Conservation (phyloP, 352 stramenopile species). For the Pythium chondricola region DNA sequence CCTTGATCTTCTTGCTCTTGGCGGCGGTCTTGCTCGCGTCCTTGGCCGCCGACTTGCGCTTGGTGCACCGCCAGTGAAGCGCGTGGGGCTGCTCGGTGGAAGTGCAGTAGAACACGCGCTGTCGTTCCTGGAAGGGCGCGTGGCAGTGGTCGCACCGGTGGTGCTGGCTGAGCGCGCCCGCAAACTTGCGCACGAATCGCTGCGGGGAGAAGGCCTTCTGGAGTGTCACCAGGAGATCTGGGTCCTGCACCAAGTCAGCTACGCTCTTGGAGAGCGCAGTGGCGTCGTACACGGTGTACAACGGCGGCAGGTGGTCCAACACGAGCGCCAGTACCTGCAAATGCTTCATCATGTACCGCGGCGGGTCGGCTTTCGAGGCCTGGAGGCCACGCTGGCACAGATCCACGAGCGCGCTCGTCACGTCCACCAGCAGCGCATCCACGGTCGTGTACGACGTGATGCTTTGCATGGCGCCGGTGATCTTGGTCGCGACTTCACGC, state of each 20-base stretch:
- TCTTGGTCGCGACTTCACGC: constrained; percentile 41
- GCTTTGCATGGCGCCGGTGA: constrained; percentile 38
- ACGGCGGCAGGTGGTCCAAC: constrained; percentile 53
- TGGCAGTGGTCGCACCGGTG: constrained; percentile 57
- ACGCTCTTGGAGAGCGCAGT: constrained; percentile 14
- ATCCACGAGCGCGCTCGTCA: constrained; percentile 37
- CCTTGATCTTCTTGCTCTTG: constrained; percentile 41
- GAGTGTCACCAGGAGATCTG: constrained; percentile 43
- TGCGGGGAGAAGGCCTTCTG: constrained; percentile 47
- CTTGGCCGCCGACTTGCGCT: constrained; percentile 32
- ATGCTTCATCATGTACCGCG: constrained; percentile 51
- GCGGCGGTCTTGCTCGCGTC: constrained; percentile 10
- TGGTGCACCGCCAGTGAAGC: constrained; percentile 79
- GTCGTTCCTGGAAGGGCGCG: constrained; percentile 65
- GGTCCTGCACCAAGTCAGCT: constrained; percentile 34
- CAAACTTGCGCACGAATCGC: constrained; percentile 48
- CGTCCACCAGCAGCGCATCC: constrained; percentile 30
- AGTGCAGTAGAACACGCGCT: constrained; percentile 75
- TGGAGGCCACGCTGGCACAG: constrained; percentile 48
- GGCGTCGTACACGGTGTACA: constrained; percentile 45
- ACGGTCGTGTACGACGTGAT: constrained; percentile 32
- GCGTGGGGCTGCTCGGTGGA: constrained; percentile 33
- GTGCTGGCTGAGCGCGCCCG: constrained; percentile 46
- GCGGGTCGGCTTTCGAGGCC: constrained; percentile 38
- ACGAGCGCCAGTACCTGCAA: constrained; percentile 68